phyloP scores from a whole-genome alignment of 2,329 filamentous ascomycete species.

The Cladorrhinum sp. region DNA sequence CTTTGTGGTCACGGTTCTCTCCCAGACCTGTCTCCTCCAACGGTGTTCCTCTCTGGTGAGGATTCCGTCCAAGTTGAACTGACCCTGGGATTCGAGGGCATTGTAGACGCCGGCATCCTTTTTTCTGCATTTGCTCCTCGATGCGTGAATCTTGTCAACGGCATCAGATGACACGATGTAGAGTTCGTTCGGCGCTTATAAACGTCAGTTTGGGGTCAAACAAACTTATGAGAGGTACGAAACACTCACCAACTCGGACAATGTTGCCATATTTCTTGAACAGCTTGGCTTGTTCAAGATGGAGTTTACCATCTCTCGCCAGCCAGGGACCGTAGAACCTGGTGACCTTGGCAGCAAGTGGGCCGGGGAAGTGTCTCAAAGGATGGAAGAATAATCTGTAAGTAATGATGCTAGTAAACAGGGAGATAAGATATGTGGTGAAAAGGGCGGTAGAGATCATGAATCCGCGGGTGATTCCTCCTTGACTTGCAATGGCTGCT shows the following conservation, averaged over 20 bases:
- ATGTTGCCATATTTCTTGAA: constrained; percentile 33
- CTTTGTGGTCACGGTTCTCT: constrained; percentile 27
- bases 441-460: neutral
- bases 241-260: constrained; percentile 22
- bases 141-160: constrained; percentile 23
- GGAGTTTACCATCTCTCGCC: constrained; percentile 9
- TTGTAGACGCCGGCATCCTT: constrained; percentile 25
- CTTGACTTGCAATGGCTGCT: neutral
- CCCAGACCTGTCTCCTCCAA: constrained; percentile 29
- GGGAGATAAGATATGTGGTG: constrained; percentile 18
- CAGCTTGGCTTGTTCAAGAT: constrained; percentile 21
- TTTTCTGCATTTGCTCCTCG: constrained; percentile 23
- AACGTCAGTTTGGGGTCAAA: neutral
- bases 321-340: constrained; percentile 45
- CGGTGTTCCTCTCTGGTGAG: constrained; percentile 25
- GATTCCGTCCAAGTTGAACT: constrained; percentile 26
- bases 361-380: constrained; percentile 22
- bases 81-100: constrained; percentile 15
- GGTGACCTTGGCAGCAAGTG: constrained; percentile 45
- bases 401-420: constrained; percentile 31
- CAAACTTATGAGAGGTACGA: too few relatives aligned
- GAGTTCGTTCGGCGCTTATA: constrained; percentile 24
- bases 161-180: constrained; percentile 21
- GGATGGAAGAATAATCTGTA: constrained; percentile 35
- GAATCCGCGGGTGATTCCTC: neutral